These are phyloP conservation scores for Cutaneotrichosporon sp. DNA, from an alignment of 1,284 basidiomycete species.

Conservation along the genomic window DNA sequence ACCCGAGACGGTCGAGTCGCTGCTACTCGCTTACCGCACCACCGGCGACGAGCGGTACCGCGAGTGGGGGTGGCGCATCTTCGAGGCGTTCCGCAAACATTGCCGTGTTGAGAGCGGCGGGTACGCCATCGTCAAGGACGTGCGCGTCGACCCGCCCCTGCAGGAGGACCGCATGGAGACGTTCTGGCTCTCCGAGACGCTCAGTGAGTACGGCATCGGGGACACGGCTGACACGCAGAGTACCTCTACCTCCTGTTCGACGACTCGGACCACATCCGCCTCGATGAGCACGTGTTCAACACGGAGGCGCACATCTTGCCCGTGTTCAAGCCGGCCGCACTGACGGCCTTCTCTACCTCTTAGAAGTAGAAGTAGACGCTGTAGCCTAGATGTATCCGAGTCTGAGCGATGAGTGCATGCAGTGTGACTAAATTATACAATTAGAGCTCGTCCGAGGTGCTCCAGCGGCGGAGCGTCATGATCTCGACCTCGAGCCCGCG, in stretches of 20 bases:
- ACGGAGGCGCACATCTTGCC: conserved; percentile 67
- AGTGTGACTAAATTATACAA: neutral
- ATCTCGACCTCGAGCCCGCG: conserved; percentile 53
- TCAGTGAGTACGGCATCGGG: conserved; percentile 58
- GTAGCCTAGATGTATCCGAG: conserved; percentile 6
- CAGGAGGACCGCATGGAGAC: conserved; percentile 93
- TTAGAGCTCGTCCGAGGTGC: conserved; percentile 35
- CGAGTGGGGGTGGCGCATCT: conserved; percentile 84
- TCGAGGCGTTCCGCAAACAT: conserved; percentile 83
- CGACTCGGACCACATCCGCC: conserved; percentile 68
- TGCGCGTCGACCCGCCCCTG: conserved; percentile 66
- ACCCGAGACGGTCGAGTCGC: conserved; percentile 91
- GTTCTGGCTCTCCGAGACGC: conserved; percentile 88
- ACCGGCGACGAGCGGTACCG: conserved; percentile 83
- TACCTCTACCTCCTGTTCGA: conserved; percentile 90
- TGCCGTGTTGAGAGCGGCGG: conserved; percentile 72
- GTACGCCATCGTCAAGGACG: conserved; percentile 81
- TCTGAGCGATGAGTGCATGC: conserved; percentile 8
- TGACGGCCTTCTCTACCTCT: conserved; percentile 43
- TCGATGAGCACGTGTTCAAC: conserved; percentile 83
- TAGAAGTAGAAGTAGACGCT: conserved; percentile 13
- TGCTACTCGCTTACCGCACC: conserved; percentile 81
- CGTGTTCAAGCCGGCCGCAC: conserved; percentile 46
- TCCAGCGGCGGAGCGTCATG: conserved; percentile 50
- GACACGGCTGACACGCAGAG: conserved; percentile 54